Evolutionary conservation across 2,329 filamentous ascomycete species (phyloP), one percentile per base, ranked within the genome.

Genomic region (Fusarium sp.): DNA sequence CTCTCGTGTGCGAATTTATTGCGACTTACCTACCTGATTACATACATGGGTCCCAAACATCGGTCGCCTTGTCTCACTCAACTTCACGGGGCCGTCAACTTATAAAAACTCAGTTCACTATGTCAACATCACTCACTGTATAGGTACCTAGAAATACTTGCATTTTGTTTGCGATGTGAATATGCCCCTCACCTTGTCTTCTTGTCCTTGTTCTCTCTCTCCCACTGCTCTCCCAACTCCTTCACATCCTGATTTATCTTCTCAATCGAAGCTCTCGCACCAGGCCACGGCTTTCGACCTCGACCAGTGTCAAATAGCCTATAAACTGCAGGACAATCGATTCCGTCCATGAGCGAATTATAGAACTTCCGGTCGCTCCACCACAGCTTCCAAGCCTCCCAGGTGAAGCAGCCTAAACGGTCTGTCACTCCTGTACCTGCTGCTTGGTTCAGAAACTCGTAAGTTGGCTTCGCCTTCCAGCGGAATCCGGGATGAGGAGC

Each of bases 361-460:
- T 81, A 83, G 25, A 83, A 74, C 58, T 75, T 75, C 33, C 75
- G 75, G 52, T 84, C 78, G 13, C 63, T 72, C 72, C 77, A 78
- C 81, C 81, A 83, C 31, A 83, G 77, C 63, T 74, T 75, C 82
- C 82, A 83, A 5, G 77, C 79, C 20, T 76, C 73, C 73, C 72
- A 76, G 5, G 76, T 77, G 69, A 78, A 82, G 14, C 77, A 78
- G 3, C 64, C 75, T 6, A 84, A 67, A 8, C 77, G 75, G 43
- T 82, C 78, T 39, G 64, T 73, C 23, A 83, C 74, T 6, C 81
- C 78, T 4, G 80, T 82, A 3, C 82, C 81, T 1, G 81, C 82
- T 11, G 78, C 75, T 33, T 74, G 68, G 67, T 84, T 79, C 47
- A 83, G 68, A 69, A 79, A 83, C 8, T 70, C 58, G 47, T 74